A percentile compares a stretch with the other conserved stretches of the same genome.
phyloP scores from a whole-genome alignment of 1,139 yeast genomes.

The Kodamaea sp. region DNA sequence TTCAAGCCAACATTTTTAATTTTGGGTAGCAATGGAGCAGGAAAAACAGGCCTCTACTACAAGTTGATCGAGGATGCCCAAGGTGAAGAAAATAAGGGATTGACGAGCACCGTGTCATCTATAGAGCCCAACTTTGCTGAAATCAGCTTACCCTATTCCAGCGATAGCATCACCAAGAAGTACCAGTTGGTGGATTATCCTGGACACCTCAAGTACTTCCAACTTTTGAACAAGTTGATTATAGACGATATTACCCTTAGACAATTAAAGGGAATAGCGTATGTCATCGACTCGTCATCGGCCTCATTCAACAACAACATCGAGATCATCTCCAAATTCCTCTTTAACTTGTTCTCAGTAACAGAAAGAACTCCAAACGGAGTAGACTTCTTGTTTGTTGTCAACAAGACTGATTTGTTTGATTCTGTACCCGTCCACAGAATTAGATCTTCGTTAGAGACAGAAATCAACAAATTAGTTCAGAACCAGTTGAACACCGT shows the following conservation, averaged over 20 bases:
- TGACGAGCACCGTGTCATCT: slow-evolving; percentile 42
- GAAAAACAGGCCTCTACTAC: slow-evolving; percentile 71
- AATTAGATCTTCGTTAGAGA: slow-evolving; percentile 58
- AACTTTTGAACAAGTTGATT: slow-evolving; percentile 44
- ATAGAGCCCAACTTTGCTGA: slow-evolving; percentile 39
- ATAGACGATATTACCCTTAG: slow-evolving; percentile 46
- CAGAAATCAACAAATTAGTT: slow-evolving; percentile 62
- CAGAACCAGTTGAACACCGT: slow-evolving; percentile 26
- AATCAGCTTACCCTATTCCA: slow-evolving; percentile 37
- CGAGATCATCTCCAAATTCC: slow-evolving; percentile 50
- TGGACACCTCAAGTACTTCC: slow-evolving; percentile 75
- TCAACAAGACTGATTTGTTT: slow-evolving; percentile 83
- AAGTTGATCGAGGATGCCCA: slow-evolving; percentile 23
- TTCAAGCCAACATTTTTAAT: slow-evolving; percentile 62
- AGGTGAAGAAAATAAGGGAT: slow-evolving; percentile 8
- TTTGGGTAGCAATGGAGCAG: slow-evolving; percentile 70
- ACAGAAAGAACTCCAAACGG: slow-evolving; percentile 67
- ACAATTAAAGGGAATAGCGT: slow-evolving; percentile 64
- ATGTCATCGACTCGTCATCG: slow-evolving; percentile 65
- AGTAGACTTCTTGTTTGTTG: slow-evolving; percentile 70
- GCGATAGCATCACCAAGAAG: slow-evolving; percentile 29
- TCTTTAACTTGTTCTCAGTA: slow-evolving; percentile 54
- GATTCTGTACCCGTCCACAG: slow-evolving; percentile 72
- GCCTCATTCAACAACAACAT: slow-evolving; percentile 38
- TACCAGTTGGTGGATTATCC: slow-evolving; percentile 76